Conservation (phyloP, 2,329 filamentous ascomycete species). For the Diaporthe vaccinii region DNA sequence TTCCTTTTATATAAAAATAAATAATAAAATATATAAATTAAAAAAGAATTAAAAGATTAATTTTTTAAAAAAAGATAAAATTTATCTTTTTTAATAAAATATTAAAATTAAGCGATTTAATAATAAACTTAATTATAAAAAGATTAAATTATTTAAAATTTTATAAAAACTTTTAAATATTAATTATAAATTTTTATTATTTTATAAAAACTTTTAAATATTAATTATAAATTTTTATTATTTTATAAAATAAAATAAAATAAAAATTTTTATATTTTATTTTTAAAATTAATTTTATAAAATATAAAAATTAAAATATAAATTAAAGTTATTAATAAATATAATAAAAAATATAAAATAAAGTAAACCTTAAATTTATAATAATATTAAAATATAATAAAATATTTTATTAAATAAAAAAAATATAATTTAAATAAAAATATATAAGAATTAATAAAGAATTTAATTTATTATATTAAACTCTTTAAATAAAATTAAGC, state of each 20-base stretch:
- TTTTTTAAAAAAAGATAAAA: too few species aligned
- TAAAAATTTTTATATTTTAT: not conserved
- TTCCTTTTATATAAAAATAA: not conserved
- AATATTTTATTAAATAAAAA: constrained; percentile 19
- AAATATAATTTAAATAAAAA: not conserved
- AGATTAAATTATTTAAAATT: too few species aligned
- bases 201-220: too few species aligned
- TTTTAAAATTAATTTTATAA: not conserved
- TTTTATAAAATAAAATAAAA: too few species aligned
- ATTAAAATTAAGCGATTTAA: too few species aligned
- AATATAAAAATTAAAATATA: not conserved
- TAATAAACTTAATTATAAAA: too few species aligned
- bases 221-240: too few species aligned
- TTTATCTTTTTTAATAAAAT: too few species aligned
- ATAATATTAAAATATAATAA: not conserved
- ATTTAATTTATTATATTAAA: too few species aligned
- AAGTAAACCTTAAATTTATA: not conserved
- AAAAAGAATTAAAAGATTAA: not conserved
- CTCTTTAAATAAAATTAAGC: too few species aligned
- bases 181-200: too few species aligned
- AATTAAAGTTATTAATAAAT: not conserved
- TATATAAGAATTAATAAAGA: not conserved
- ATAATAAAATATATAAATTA: not conserved
- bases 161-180: too few species aligned
- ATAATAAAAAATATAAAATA: not conserved